Conservation (phyloP, 768 basidiomycete genomes). For the Auricularia sp. region DNA sequence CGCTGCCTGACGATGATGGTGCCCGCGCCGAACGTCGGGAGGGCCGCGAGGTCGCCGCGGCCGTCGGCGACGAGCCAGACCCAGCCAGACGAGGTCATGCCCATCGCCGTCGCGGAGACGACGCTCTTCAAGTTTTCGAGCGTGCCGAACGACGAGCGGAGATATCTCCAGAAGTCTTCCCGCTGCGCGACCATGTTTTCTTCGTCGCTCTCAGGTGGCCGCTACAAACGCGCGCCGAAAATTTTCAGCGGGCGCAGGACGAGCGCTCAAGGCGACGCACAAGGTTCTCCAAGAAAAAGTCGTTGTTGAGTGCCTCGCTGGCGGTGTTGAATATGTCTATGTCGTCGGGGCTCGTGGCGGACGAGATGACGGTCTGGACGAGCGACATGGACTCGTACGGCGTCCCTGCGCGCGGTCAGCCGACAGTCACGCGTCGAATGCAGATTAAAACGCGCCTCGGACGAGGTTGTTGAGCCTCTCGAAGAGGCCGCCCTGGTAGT, state of each 20-base stretch:
- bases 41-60: conserved; percentile 50
- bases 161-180: conserved; percentile 27
- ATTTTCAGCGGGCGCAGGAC: background rate
- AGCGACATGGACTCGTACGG: conserved; percentile 47
- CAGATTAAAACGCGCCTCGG: conserved; percentile 42
- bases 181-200: conserved; percentile 26
- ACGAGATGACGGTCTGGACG: conserved; percentile 61
- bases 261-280: conserved; percentile 39
- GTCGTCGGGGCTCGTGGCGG: conserved; percentile 46
- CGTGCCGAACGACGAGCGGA: conserved; percentile 46
- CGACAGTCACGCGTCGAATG: background rate
- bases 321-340: conserved; percentile 84
- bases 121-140: conserved; percentile 61
- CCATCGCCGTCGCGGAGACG: conserved; percentile 65
- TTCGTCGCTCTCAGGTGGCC: conserved; percentile 27
- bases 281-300: conserved; percentile 82
- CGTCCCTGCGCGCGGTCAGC: conserved; percentile 33
- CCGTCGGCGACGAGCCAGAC: conserved; percentile 80
- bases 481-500: conserved; percentile 81
- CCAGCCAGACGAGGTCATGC: conserved; percentile 72
- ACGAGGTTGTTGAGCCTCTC: conserved; percentile 68
- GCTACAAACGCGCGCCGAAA: conserved; percentile 22
- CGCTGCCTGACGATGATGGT: conserved; percentile 56
- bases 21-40: conserved; percentile 83
- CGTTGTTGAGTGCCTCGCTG: conserved; percentile 86